These are phyloP conservation scores for Trichoderma orchidacearum DNA, from an alignment of 495 filamentous ascomycete genomes.

Conservation along the genomic window DNA sequence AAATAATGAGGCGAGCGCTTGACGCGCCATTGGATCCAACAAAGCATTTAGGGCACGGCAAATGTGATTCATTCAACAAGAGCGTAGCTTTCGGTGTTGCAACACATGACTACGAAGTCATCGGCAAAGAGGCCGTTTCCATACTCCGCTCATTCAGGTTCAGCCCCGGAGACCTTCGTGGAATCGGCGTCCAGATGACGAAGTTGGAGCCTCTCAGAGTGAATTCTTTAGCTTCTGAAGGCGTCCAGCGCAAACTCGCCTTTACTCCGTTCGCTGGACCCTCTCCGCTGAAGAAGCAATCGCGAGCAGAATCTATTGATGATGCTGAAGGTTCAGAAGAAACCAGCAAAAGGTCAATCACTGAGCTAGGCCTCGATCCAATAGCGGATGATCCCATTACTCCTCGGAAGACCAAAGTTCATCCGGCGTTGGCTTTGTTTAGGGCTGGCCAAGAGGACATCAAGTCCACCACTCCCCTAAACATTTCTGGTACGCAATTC, in stretches of 20 bases:
- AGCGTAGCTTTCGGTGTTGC: conserved; percentile 69
- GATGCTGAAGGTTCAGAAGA: conserved; percentile 2
- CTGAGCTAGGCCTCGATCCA: conserved; percentile 26
- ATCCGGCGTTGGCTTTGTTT: conserved; percentile 41
- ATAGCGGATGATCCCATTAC: conserved; percentile 38
- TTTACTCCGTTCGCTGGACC: conserved; percentile 9
- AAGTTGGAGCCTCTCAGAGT: conserved; percentile 70
- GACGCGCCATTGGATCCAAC: conserved; percentile 86
- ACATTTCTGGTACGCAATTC: conserved; percentile 76
- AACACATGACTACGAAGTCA: conserved; percentile 54
- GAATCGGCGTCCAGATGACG: conserved; percentile 82
- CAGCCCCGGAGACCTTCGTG: conserved; percentile 79
- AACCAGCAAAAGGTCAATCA: background rate
- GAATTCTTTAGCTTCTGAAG: conserved; percentile 25
- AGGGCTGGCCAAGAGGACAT: conserved; percentile 40
- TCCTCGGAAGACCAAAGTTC: conserved; percentile 47
- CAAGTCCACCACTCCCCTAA: conserved; percentile 51
- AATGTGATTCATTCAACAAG: conserved; percentile 87
- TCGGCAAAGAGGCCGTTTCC: conserved; percentile 68
- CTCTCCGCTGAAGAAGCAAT: conserved; percentile 13
- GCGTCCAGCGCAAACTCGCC: conserved; percentile 48
- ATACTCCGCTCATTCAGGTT: conserved; percentile 74
- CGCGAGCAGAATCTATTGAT: conserved; percentile 10
- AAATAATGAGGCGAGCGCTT: conserved; percentile 73
- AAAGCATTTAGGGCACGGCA: conserved; percentile 90